Base-by-base conservation (phyloP, 306 rosid genomes). In the Prinsepia uniflora region DNA sequence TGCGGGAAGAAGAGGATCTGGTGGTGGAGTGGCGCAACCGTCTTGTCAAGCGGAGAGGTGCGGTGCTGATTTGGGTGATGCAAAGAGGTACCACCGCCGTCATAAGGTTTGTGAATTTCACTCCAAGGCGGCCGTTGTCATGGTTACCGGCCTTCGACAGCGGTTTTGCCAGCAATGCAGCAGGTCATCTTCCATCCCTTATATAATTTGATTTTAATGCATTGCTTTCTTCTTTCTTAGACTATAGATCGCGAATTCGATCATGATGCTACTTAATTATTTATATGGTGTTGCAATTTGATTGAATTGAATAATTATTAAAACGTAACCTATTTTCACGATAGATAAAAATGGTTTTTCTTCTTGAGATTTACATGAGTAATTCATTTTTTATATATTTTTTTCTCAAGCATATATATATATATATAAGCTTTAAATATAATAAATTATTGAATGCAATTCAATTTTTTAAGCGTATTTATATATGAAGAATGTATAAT, bases 141-240 rank as follows among this genome's bases (percentile, higher is more conserved):
- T 85, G 46, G 89, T 90, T 59, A 83, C 92, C 1, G 98, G 97
- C 13, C 55, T 74, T 34, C 81, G 86, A 41, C 97, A 93, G 74
- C 87, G 98, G 74, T 93, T 93, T 77, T 93, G 97, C 76, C 98
- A 93, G 86, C 98, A 93, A 90, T 93, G 98, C 85, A 93, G 98
- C 94, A 93, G 98, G 98, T 93, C 3, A 7, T 17, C 7, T 57
- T 67, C 20, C 62, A 47, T 77, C 82, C 69, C 81, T 30, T 30
- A 30, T 1, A 30, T 30, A 30, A 30, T 30, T 30, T 30, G 0
- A 24, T 24, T 0, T 24, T 24, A 56, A 12, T 15, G 17, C 40
- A 45, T 0, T 46, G 9, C 42, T 45, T 15, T n/a, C 20, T 53
- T 46, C 24, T 3, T 53, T 53, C 30, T 53, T 53, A 10, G 15